Base-by-base conservation (phyloP, 305 asterid genomes). In the Fraxinus xanthoxyloides region DNA sequence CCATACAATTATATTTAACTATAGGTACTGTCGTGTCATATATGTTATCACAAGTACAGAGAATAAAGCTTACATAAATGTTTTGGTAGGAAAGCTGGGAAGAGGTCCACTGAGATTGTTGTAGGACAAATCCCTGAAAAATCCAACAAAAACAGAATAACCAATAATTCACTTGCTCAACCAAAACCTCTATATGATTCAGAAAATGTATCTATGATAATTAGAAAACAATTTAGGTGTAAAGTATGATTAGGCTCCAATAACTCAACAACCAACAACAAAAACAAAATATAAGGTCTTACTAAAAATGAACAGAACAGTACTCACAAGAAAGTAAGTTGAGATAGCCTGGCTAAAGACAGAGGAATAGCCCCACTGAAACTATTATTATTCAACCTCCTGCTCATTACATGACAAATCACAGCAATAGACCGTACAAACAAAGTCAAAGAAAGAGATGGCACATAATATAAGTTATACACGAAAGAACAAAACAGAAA, bases 321-420 rank as follows among this genome's bases (percentile, higher is more conserved):
- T 56, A 94, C 99, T 95, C 93, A 95, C 99, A 95, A 91, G 97
- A 95, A 95, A 90, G 97, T 79, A 89, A 95, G 99, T 54, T 91
- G 97, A 85, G 98, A 93, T 38, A 89, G 93, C 86, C 87, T 93
- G 85, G 97, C 90, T 81, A 95, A 83, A 30, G 97, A 87, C 87
- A 87, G 79, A 82, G 99, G 99, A 80, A 94, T 89, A 82, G 89
- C 89, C 76, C 97, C 99, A 91, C 92, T 89, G 79, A 95, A 90
- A 90, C 91, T 92, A 78, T 95, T 95, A 92, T 95, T 95, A 90
- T 95, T 95, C 83, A 95, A 91, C 87, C 99, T 91, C 91, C 99
- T 95, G 80, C 51, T 82, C 91, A 89, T 85, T 87, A 86, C 89
- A 90, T 81, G 88, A 90, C 92, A 93, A 86, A 85, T 56, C 78